phyloP scores from a whole-genome alignment of 73 alveolate species.

The Tetrahymena borealis region DNA sequence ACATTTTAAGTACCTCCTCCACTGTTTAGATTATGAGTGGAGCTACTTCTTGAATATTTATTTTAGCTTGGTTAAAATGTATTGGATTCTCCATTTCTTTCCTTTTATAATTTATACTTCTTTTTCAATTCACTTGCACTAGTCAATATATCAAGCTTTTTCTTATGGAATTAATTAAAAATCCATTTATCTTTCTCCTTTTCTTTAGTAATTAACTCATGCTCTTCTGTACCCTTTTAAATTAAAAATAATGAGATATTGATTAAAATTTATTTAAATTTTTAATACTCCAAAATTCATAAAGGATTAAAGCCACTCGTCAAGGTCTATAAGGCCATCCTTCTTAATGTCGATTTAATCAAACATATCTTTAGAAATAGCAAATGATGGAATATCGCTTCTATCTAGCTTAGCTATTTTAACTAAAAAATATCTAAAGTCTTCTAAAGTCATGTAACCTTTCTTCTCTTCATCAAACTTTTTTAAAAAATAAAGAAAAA shows the following conservation, averaged over 20 bases:
- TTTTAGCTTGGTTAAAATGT: not conserved
- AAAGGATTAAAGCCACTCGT: not conserved
- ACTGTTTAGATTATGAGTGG: not conserved
- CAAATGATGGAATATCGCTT: not conserved
- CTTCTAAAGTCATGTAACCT: not conserved
- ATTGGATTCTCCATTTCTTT: not conserved
- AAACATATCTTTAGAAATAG: not conserved
- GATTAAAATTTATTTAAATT: not conserved
- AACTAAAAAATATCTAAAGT: not conserved
- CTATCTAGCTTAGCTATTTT: not conserved
- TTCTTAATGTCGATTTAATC: not conserved
- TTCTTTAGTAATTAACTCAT: not conserved
- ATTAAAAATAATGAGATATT: not conserved
- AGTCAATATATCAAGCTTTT: not conserved
- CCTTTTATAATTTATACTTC: not conserved
- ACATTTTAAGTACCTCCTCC: not conserved
- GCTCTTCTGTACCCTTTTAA: not conserved
- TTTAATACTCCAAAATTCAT: not conserved
- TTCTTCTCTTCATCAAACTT: not conserved
- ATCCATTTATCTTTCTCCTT: not conserved
- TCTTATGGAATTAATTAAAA: not conserved
- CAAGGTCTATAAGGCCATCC: not conserved
- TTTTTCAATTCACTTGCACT: not conserved
- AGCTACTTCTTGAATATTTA: not conserved
- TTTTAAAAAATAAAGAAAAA: not conserved